These are phyloP conservation scores for Iris macrosiphon DNA, from an alignment of 106 monocot genomes.

Conservation along the genomic window DNA sequence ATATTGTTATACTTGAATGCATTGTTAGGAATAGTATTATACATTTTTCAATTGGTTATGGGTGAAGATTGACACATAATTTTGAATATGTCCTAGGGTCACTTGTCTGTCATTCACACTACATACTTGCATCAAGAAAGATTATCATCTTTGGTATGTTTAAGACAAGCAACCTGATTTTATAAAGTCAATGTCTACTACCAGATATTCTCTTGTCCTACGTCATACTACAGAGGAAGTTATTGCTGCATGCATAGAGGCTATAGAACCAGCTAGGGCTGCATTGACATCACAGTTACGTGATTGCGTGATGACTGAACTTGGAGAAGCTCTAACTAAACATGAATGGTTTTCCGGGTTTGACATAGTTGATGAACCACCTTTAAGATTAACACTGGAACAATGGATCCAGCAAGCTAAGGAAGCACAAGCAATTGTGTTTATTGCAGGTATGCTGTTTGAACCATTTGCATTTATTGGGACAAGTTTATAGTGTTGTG, in stretches of 20 bases:
- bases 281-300: conserved; percentile 39
- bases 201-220: conserved; percentile 88
- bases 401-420: conserved; percentile 72
- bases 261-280: conserved; percentile 61
- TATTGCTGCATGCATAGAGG: conserved; percentile 69
- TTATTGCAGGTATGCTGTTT: conserved; percentile 80
- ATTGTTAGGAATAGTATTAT: no score
- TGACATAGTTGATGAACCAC: conserved; percentile 61
- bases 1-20: no score
- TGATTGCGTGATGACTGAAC: conserved; percentile 53
- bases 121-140: not conserved
- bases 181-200: not conserved
- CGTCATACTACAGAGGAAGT: conserved; percentile 95
- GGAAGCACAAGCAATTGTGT: conserved; percentile 59
- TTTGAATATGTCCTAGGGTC: no score
- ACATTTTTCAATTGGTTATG: no score
- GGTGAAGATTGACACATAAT: no score
- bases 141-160: not conserved
- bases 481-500: no score
- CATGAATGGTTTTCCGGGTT: conserved; percentile 76
- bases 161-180: not conserved
- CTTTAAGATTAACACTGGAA: conserved; percentile 51
- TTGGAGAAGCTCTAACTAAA: conserved; percentile 40
- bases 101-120: not conserved
- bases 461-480: not conserved